These are phyloP conservation scores for Drosera spatulata DNA, from an alignment of 179 eudicot species.

Conservation along the genomic window DNA sequence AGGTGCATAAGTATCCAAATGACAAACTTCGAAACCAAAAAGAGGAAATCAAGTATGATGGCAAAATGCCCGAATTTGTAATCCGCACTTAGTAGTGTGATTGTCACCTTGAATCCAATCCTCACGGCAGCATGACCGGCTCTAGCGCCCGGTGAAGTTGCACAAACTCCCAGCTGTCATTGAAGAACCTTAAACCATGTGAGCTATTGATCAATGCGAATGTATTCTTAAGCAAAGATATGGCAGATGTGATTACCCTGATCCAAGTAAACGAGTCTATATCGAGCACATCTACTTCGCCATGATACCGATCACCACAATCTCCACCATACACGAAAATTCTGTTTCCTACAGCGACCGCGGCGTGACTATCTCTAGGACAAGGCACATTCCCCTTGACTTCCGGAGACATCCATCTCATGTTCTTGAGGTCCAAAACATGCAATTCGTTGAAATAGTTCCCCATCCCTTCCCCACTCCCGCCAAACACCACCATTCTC, in stretches of 20 bases:
- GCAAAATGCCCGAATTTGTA: too few species aligned
- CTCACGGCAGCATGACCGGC: slow-evolving; percentile 82
- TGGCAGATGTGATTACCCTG: slow-evolving; percentile 29
- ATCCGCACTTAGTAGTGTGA: too few species aligned
- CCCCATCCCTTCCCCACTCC: slow-evolving; percentile 84
- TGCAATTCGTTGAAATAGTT: slow-evolving; percentile 83
- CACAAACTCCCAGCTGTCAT: slow-evolving; percentile 37
- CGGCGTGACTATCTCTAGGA: slow-evolving; percentile 79
- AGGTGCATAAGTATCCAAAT: neutral
- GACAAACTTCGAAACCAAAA: too few species aligned
- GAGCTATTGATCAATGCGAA: neutral
- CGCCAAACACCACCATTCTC: slow-evolving; percentile 67
- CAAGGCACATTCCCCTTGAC: slow-evolving; percentile 42
- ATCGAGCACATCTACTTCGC: slow-evolving; percentile 61
- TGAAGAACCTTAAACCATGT: slow-evolving; percentile 6
- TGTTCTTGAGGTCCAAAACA: slow-evolving; percentile 54
- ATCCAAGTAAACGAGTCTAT: slow-evolving; percentile 52
- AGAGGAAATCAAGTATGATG: too few species aligned
- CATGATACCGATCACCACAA: slow-evolving; percentile 76
- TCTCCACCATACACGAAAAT: slow-evolving; percentile 80
- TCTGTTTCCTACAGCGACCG: slow-evolving; percentile 45
- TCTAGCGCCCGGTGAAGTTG: slow-evolving; percentile 70
- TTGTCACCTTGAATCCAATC: slow-evolving; percentile 48
- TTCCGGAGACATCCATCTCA: slow-evolving; percentile 59
- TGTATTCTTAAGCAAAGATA: neutral